phyloP scores from a whole-genome alignment of 345 rosid genomes.

The Salix viminalis region DNA sequence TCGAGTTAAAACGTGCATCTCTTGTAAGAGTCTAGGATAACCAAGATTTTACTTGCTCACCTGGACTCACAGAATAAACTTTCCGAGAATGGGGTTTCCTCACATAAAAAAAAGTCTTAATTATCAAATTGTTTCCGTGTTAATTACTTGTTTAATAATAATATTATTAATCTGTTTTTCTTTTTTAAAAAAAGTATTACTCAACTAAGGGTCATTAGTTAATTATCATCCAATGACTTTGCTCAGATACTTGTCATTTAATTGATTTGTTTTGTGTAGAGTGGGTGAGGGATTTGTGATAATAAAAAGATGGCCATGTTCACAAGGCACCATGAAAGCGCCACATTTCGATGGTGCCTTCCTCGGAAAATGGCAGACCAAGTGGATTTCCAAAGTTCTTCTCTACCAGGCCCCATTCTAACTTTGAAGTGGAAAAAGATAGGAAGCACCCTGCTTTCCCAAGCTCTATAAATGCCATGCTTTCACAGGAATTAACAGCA shows the following conservation, averaged over 20 bases:
- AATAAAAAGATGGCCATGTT: slow-evolving; percentile 6
- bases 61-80: too few relatives aligned
- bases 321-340: not conserved
- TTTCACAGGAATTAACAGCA: not conserved
- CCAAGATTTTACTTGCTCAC: too few relatives aligned
- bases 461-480: not conserved
- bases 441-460: not conserved
- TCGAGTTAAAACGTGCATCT: too few relatives aligned
- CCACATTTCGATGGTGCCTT: not conserved
- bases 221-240: too few relatives aligned
- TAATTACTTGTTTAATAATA: too few relatives aligned
- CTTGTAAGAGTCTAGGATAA: too few relatives aligned
- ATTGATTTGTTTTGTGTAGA: not conserved
- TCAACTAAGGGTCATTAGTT: too few relatives aligned
- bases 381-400: not conserved
- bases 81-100: too few relatives aligned
- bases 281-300: not conserved
- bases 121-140: too few relatives aligned
- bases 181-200: too few relatives aligned
- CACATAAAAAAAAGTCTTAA: too few relatives aligned
- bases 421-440: not conserved
- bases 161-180: too few relatives aligned
- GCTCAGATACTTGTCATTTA: not conserved
- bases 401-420: not conserved
- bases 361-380: slow-evolving; percentile 9